A percentile compares a stretch with the other conserved stretches of the same genome.
phyloP scores from a whole-genome alignment of 2,329 filamentous ascomycete species.

The Verticillium dahliae region DNA sequence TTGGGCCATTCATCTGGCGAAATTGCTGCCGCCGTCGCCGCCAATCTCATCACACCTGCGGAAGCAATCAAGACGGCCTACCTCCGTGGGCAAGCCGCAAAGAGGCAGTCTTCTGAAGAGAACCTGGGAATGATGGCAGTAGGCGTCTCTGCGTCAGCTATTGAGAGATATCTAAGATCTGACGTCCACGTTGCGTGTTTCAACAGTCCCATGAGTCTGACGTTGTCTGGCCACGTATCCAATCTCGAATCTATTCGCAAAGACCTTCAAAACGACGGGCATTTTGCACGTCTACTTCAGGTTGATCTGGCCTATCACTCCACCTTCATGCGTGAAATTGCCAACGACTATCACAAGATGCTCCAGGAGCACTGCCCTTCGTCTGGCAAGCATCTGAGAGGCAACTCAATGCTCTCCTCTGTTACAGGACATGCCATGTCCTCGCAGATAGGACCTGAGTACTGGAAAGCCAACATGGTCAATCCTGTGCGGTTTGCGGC shows the following conservation, averaged over 20 bases:
- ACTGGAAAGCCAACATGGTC: conserved; percentile 7
- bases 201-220: conserved; percentile 9
- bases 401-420: conserved; percentile 8
- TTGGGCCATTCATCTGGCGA: conserved; percentile 14
- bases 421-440: conserved; percentile 5
- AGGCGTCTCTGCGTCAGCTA: neutral
- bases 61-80: conserved; percentile 5
- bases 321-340: conserved; percentile 6
- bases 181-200: conserved; percentile 3
- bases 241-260: neutral
- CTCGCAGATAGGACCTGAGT: neutral
- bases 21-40: conserved; percentile 12
- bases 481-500: conserved; percentile 4
- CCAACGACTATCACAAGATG: neutral
- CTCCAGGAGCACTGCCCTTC: neutral
- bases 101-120: neutral
- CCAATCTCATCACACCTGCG: conserved; percentile 7
- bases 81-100: conserved; percentile 3
- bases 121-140: conserved; percentile 2
- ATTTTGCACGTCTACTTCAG: conserved; percentile 15
- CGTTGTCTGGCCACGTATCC: conserved; percentile 1
- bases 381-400: neutral
- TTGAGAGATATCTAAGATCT: neutral
- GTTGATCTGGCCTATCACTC: conserved; percentile 15
- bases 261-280: neutral